Evolutionary conservation across 768 basidiomycete genomes (phyloP).

Genomic region (Neoboletus subvelutipes): DNA sequence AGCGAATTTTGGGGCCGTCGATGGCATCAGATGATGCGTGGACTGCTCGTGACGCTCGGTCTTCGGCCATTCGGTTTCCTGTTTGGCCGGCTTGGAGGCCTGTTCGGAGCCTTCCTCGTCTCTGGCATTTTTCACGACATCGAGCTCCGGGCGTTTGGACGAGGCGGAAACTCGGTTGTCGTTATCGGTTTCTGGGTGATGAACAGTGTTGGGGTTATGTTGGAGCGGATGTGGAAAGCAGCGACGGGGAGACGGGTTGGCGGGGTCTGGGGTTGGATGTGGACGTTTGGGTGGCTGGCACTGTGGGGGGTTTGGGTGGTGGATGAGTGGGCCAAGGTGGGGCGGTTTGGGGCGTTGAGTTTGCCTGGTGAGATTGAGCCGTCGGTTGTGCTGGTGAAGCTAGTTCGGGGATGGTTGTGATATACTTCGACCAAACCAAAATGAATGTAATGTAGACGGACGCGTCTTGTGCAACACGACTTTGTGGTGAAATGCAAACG

Average conservation of each 20-base stretch:
- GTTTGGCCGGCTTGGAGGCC: constrained; percentile 47
- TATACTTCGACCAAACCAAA: too few species aligned
- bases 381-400: constrained; percentile 27
- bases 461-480: too few species aligned
- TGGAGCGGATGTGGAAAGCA: constrained; percentile 48
- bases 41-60: constrained; percentile 50
- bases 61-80: constrained; percentile 42
- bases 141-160: constrained; percentile 55
- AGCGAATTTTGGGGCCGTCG: constrained; percentile 57
- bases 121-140: constrained; percentile 59
- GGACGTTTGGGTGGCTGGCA: constrained; percentile 52
- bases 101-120: constrained; percentile 56
- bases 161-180: constrained; percentile 40
- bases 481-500: too few species aligned
- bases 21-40: constrained; percentile 69
- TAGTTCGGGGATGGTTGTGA: background rate
- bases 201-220: constrained; percentile 48
- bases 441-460: too few species aligned
- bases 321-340: constrained; percentile 36
- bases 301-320: constrained; percentile 49
- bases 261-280: constrained; percentile 49
- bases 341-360: constrained; percentile 11
- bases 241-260: constrained; percentile 43
- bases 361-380: constrained; percentile 13
- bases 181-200: constrained; percentile 55